A percentile compares a stretch with the other conserved stretches of the same genome.
Evolutionary conservation across 805 yeast genomes (phyloP).

Genomic region (Candida mattraensis): DNA sequence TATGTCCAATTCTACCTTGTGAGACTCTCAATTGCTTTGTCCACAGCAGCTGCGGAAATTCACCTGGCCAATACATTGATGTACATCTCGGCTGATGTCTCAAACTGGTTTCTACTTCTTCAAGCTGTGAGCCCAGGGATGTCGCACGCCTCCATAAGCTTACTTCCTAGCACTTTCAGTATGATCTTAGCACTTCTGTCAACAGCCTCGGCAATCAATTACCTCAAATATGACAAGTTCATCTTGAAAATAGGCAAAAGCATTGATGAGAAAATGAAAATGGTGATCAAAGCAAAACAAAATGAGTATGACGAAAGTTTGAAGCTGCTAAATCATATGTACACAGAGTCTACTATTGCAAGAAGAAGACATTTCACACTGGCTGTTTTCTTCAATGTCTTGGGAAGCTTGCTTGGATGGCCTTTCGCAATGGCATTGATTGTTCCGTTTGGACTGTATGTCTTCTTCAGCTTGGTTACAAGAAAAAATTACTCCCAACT

Average conservation of each 20-base stretch:
- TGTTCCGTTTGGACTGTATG: slow-evolving; percentile 54
- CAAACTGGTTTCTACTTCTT: slow-evolving; percentile 63
- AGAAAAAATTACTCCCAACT: slow-evolving; percentile 7
- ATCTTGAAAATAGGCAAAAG: slow-evolving; percentile 14
- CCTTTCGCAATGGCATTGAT: slow-evolving; percentile 75
- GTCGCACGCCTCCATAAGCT: slow-evolving; percentile 85
- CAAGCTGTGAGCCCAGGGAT: slow-evolving; percentile 72
- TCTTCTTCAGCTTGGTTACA: slow-evolving; percentile 12
- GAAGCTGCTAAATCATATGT: slow-evolving; percentile 17
- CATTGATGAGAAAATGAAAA: slow-evolving; percentile 17
- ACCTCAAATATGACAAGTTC: slow-evolving; percentile 29
- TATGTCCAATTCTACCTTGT: slow-evolving; percentile 51
- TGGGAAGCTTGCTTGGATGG: slow-evolving; percentile 90
- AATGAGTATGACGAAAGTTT: slow-evolving; percentile 19
- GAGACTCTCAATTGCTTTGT: slow-evolving; percentile 43
- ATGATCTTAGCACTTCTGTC: slow-evolving; percentile 52
- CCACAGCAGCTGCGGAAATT: slow-evolving; percentile 52
- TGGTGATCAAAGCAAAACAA: slow-evolving; percentile 13
- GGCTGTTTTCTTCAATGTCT: slow-evolving; percentile 44
- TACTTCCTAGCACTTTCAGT: slow-evolving; percentile 81
- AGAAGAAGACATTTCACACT: slow-evolving; percentile 26
- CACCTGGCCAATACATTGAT: slow-evolving; percentile 45
- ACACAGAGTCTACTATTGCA: slow-evolving; percentile 16
- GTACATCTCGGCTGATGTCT: slow-evolving; percentile 38
- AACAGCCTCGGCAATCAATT: slow-evolving; percentile 38